Evolutionary conservation across 148 eudicot genomes (phyloP), one percentile per base, ranked within the genome.

Genomic region (Diospyros lotus): DNA sequence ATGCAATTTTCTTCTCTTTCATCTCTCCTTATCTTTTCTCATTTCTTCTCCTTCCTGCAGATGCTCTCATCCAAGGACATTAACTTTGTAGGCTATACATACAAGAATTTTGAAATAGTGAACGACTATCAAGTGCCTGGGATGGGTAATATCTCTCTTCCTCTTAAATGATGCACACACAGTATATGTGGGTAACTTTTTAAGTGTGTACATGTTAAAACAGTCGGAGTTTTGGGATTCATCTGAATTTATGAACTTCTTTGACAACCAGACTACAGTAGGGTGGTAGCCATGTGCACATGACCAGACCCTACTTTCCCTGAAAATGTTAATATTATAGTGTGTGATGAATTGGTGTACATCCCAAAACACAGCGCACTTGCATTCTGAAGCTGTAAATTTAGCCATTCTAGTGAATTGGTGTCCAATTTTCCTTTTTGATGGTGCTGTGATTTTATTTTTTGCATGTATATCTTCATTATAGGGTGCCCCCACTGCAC

Each of bases 81-180:
- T 70, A 93, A 93, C 82, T 93, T 93, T 72, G 98, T 93, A 38
- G 98, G 98, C 55, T 93, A 93, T 82, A 93, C 98, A 3, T 93
- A 93, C 82, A 93, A 93, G 86, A 93, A 93, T 80, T 93, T 91
- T 51, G 98, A 93, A 87, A 91, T 93, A 60, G 97, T 93, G 75
- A 91, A 93, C 75, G 98, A 91, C 78, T 91, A 93, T 86, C 94
- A 89, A 91, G 97, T 91, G 75, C 93, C 98, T 55, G 98, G 98
- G 79, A 91, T 93, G 77, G 97, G 98, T 93, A 82, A 82, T 55
- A 2, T 13, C 15, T 55, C 59, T 9, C 59, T 55, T 10, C 12
- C 59, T 13, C 15, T 55, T 14, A 6, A 3, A 2, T 2, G 9
- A 55, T 55, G 59, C 59, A 6, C 1, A 2, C 59, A 55, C 12